These are phyloP conservation scores for Plasmodium reichenowi DNA, from an alignment of 169 alveolate species.

Conservation along the genomic window DNA sequence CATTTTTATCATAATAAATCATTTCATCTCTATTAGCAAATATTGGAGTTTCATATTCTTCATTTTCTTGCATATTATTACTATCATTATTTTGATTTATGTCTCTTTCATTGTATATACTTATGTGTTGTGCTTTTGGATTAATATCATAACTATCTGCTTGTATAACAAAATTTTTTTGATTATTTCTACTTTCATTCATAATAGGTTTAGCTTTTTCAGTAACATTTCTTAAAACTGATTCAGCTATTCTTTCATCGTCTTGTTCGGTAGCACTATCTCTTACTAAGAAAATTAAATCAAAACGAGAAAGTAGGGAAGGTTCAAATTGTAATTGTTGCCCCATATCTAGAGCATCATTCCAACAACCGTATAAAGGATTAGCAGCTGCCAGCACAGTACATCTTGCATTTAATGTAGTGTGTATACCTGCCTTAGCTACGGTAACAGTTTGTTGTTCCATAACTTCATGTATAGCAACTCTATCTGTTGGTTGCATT, in stretches of 20 bases:
- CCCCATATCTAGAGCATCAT: constrained; percentile 91
- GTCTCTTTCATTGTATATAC: constrained; percentile 63
- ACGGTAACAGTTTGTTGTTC: constrained; percentile 98
- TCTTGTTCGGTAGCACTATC: constrained; percentile 85
- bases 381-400: constrained; percentile 99
- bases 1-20: constrained; percentile 82
- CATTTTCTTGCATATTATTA: constrained; percentile 75
- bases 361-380: constrained; percentile 98
- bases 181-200: constrained; percentile 76
- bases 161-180: constrained; percentile 82
- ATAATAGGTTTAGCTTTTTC: constrained; percentile 83
- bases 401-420: constrained; percentile 98
- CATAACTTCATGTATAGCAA: constrained; percentile 99
- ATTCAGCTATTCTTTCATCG: constrained; percentile 86
- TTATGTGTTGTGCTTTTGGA: constrained; percentile 77
- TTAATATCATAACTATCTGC: constrained; percentile 84
- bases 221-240: constrained; percentile 84
- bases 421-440: constrained; percentile 99
- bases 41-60: constrained; percentile 78
- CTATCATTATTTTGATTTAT: constrained; percentile 72
- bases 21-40: constrained; percentile 82
- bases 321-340: constrained; percentile 97
- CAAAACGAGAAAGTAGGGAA: constrained; percentile 97
- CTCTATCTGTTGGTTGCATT: constrained; percentile 98
- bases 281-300: constrained; percentile 92